Base-by-base conservation (phyloP, 1,284 basidiomycete species). In the Naganishia sp. region DNA sequence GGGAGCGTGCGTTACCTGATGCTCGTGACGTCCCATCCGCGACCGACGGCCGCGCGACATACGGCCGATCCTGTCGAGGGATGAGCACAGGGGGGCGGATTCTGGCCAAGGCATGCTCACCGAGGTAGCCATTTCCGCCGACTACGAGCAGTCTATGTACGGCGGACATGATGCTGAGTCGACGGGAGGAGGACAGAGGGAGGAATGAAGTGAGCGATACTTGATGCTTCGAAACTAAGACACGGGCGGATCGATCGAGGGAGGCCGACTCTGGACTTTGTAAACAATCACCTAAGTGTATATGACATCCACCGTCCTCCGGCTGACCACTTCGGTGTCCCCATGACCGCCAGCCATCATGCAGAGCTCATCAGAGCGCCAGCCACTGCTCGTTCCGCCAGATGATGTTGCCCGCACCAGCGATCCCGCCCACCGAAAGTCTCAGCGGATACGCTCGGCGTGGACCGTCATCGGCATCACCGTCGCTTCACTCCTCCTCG, bases 91-190 rank as follows among this genome's bases (percentile, higher is more conserved):
- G 53, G 17, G 49, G 11, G 21, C 50, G 43, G 13, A 43, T 53
- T 2, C 43, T 21, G 41, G 13, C 21, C 39, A 54, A 58, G 58
- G 67, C 32, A 11, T 35, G 68, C 82, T 68, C 71, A 90, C 92
- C 94, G 71, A 97, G 86, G 81, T 95, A 97, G 15, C 94, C 94
- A 78, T 96, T 96, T 39, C 94, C 94, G 21, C 94, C 94, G 1
- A 96, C 86, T 39, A 97, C 92, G 9, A 94, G 85, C 67, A 96
- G 84, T 75, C 83, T 86, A 69, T 84, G 85, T 32, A 32, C 55
- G 35, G 64, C 42, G 15, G 64, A 65, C 64, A 65, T 65, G 31
- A 41, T 51, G 18, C 9, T 41, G 41, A 25, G 25, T 39, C 18
- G 18, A 15, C 11, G 25, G 39, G 43, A 11, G 35, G 10, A 25